Base-by-base conservation (phyloP, 495 filamentous ascomycete genomes). In the Xylona heveae region DNA sequence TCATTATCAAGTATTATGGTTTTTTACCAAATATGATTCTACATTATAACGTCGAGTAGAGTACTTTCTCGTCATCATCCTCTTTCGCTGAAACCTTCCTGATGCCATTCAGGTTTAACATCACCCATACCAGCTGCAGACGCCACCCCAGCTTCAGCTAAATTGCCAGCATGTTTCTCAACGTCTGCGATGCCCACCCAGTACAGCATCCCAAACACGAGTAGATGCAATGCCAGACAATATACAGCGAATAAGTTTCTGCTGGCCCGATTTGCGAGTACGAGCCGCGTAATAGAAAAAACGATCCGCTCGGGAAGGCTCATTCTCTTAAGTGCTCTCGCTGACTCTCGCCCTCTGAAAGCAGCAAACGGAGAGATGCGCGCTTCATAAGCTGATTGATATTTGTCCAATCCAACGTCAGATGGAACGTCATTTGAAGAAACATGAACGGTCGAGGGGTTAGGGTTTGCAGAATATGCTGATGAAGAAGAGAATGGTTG, bases 181-280 rank as follows among this genome's bases (percentile, higher is more conserved):
- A 66, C 62, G 33, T 71, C 64, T 25, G 59, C 55, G 17, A 68
- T 66, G 24, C 78, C 81, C 49, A 79, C 66, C 68, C 74, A 79
- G 48, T 81, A 95, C 33, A 97, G 58, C 59, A 82, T 73, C 28
- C 66, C 57, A 43, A 95, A 82, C 1, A 94, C 72, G 17, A 95
- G 52, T 29, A 94, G 38, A 55, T 97, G 88, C 37, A 95, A 59
- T 24, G 72, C 76, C 12, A 94, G 59, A 49, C 82, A 93, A 49
- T 99, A 99, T 9, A 63, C 68, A n/a, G 84, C 90, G 50, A 99
- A 99, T 26, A 99, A 49, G 50, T 94, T 95, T 34, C 88, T 60
- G 50, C 83, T 92, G 7, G 77, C 80, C 33, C 88, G 61, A 24
- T 78, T 92, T 21, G 85, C 83, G 34, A 99, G 58, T 31, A 95